Evolutionary conservation across 352 stramenopile species (phyloP), one percentile per base, ranked within the genome.

Genomic region (Globisporangium solare): DNA sequence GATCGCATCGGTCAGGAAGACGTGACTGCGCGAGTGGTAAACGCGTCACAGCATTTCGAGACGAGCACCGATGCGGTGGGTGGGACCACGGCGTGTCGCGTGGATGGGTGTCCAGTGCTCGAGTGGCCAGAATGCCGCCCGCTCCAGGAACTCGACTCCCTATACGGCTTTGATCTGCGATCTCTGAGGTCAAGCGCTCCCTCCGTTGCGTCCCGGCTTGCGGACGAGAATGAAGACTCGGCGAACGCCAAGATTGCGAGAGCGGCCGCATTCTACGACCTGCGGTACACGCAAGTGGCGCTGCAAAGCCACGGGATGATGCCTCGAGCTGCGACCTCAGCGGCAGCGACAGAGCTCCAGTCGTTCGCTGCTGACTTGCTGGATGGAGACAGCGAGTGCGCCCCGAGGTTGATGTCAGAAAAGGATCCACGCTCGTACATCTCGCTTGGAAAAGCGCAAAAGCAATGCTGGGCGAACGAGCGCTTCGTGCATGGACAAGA

Each of bases 381-480:
- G 6, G 27, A 10, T 35, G 27, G 10, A 6, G 27, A 35, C 5
- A 35, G 27, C 27, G 27, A 35, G 27, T 35, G 3, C 27, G 27
- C 10, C 27, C 7, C 37, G 12, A 35, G 31, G 20, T 13, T 47
- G 20, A 17, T 18, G 10, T n/a, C 17, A 18, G 42, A 61, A 22
- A 47, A 52, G 5, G 11, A 74, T 20, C 21, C 63, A 48, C 68
- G 58, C 43, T 79, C 73, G 2, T 75, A 74, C 32, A 43, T 66
- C 10, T 51, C 66, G 32, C 55, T 83, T 5, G 70, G 62, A 2
- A 48, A 27, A 4, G 59, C 62, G 15, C 73, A 83, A 49, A 79
- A 76, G 56, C 56, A 46, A 13, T 45, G 63, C 24, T 83, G 73
- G 73, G 61, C 73, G 0, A 41, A 64, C 10, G 73, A 83, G 41